A percentile compares a stretch with the other conserved stretches of the same genome.
phyloP scores from a whole-genome alignment of 1,284 basidiomycete species.

The Athelia psychrophila region DNA sequence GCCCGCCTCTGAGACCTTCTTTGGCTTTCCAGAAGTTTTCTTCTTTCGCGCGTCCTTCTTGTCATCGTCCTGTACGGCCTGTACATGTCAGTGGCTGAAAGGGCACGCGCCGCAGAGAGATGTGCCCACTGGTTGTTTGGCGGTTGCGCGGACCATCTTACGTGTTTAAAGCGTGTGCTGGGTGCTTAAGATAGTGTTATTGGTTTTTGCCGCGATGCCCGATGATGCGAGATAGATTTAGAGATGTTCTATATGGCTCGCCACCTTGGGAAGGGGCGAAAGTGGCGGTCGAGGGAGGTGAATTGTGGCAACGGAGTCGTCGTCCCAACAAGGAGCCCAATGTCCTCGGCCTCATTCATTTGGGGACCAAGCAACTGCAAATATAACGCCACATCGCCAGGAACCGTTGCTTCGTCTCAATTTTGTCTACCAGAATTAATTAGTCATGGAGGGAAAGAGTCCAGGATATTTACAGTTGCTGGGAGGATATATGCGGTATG shows the following conservation, averaged over 20 bases:
- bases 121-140: slow-evolving; percentile 1
- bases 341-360: too few species aligned
- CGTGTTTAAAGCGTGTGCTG: not conserved
- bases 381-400: too few species aligned
- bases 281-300: not conserved
- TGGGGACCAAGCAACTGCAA: too few species aligned
- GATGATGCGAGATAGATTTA: not conserved
- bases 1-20: slow-evolving; percentile 47
- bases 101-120: not conserved
- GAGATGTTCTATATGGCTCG: not conserved
- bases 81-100: not conserved
- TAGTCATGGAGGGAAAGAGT: too few species aligned
- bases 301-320: not conserved
- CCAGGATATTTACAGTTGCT: too few species aligned
- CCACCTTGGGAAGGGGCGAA: not conserved
- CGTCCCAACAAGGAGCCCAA: not conserved
- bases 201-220: not conserved
- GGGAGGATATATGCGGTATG: too few species aligned
- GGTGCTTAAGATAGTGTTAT: not conserved
- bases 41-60: slow-evolving; percentile 49
- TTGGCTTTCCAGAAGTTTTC: slow-evolving; percentile 32
- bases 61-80: slow-evolving; percentile 35
- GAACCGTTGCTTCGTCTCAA: too few species aligned
- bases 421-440: too few species aligned
- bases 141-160: not conserved